Evolutionary conservation across 192 early-diverging fungal genomes (phyloP).

Genomic region (Entomortierella lignicola): DNA sequence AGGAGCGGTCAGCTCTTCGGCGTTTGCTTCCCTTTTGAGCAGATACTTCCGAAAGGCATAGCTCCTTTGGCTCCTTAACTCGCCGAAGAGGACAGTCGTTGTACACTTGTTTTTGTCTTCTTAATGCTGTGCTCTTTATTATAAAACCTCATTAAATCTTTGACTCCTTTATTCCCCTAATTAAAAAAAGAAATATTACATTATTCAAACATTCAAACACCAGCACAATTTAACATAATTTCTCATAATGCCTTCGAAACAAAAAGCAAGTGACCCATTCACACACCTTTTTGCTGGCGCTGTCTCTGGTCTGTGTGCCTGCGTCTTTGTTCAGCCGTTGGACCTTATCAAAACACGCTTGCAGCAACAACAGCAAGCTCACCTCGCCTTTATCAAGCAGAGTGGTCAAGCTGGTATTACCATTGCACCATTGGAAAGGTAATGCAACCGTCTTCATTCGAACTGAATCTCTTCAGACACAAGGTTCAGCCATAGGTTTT

Average conservation of each 20-base stretch:
- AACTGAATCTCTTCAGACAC: background rate
- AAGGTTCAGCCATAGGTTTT: no score
- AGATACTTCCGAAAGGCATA: background rate
- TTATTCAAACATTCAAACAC: background rate
- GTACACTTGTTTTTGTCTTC: background rate
- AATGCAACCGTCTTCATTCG: background rate
- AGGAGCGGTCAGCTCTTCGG: background rate
- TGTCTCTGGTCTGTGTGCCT: constrained; percentile 79
- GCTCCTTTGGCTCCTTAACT: background rate
- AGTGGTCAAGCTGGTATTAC: constrained; percentile 56
- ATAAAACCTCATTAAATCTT: no score
- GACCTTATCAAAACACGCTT: constrained; percentile 88
- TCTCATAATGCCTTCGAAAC: constrained; percentile 31
- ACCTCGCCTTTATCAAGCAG: constrained; percentile 61
- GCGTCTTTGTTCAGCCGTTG: constrained; percentile 87
- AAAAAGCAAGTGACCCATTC: constrained; percentile 52
- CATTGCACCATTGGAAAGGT: constrained; percentile 63
- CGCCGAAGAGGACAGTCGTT: no score
- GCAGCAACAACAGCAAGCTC: constrained; percentile 73
- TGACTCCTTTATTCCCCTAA: no score
- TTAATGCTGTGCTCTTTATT: background rate
- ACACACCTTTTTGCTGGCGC: constrained; percentile 83
- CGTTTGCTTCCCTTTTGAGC: background rate
- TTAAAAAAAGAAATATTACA: no score
- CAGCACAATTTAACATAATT: background rate